A percentile compares a stretch with the other conserved stretches of the same genome.
These are phyloP conservation scores for Zasmidium citrigriseum DNA, from an alignment of 2,329 filamentous ascomycete species.

Conservation along the genomic window DNA sequence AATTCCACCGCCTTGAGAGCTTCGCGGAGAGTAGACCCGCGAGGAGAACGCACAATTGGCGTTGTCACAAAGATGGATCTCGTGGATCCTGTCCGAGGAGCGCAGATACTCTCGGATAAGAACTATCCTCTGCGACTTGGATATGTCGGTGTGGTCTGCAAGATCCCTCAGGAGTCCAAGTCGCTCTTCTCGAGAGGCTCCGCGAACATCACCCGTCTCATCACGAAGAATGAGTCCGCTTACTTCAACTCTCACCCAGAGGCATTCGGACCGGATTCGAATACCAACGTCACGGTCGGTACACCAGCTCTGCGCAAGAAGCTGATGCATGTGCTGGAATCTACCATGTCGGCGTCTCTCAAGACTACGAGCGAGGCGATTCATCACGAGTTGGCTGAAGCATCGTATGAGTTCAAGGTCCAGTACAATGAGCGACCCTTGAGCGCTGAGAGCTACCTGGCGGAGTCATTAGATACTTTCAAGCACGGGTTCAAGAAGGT, in stretches of 20 bases:
- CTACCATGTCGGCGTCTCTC: constrained; percentile 93
- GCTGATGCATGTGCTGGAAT: constrained; percentile 93
- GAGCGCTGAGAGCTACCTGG: constrained; percentile 93
- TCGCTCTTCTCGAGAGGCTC: constrained; percentile 82
- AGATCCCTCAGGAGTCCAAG: constrained; percentile 64
- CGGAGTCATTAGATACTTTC: constrained; percentile 91
- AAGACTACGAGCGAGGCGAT: constrained; percentile 90
- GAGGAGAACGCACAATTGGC: constrained; percentile 93
- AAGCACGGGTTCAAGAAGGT: constrained; percentile 98
- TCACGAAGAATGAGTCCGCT: constrained; percentile 82
- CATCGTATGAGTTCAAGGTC: constrained; percentile 98
- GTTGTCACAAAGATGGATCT: constrained; percentile 99
- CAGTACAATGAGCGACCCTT: constrained; percentile 97
- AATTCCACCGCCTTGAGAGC: constrained; percentile 92
- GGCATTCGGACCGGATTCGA: constrained; percentile 73
- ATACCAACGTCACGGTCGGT: constrained; percentile 67
- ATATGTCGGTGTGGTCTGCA: constrained; percentile 92
- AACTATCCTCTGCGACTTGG: constrained; percentile 95
- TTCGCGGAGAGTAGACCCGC: constrained; percentile 86
- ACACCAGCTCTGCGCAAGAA: constrained; percentile 89
- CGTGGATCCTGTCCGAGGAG: constrained; percentile 79
- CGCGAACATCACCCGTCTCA: constrained; percentile 75
- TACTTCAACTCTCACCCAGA: constrained; percentile 83
- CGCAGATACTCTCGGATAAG: constrained; percentile 76
- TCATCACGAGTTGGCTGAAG: constrained; percentile 91